Evolutionary conservation across 2,329 filamentous ascomycete genomes (phyloP), one percentile per base, ranked within the genome.

Genomic region (Kalaharituber pfeilii): DNA sequence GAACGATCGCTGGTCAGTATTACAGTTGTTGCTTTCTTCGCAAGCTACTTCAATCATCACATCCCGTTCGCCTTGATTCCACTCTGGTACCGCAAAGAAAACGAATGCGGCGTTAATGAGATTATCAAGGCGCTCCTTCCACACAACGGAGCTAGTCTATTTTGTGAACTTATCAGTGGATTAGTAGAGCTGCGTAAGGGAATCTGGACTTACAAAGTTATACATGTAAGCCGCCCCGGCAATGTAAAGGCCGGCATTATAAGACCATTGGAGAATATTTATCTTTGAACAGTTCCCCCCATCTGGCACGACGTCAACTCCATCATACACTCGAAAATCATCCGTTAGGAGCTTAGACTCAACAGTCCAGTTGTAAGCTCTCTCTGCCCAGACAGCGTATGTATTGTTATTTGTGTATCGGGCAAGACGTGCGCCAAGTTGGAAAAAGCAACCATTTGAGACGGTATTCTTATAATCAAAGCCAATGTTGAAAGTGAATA

Each of bases 321-420:
- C 81, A 63, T 84, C 81, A 55, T 70, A 78, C n/a, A 84, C 72
- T 58, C 72, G 70, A 63, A 71, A 79, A 26, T 71, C 59, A 8
- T 66, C 53, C 58, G 76, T 74, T 58, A 85, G 74, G 55, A 86
- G 70, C 13, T 76, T 75, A 6, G 79, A 67, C 1, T 69, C 66
- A 47, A 67, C 65, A 1, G 74, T 74, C 81, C 82, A 86, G 62
- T 85, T 75, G 69, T 80, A 94, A 8, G 81, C 71, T 62, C 73
- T 80, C 56, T 77, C 73, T 0, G 85, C 86, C 83, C 82, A 87
- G 11, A 84, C 75, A 7, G 77, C 73, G 65, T 94, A 94, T 0
- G 84, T 91, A 53, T 75, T 65, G 68, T 93, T 91, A 49, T 79
- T 77, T 0, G 86, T 93, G 69, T 85, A 91, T 11, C 81, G 74